A percentile compares a stretch with the other conserved stretches of the same genome.
Conservation (phyloP, 352 stramenopile species). For the Bremia lactucae region DNA sequence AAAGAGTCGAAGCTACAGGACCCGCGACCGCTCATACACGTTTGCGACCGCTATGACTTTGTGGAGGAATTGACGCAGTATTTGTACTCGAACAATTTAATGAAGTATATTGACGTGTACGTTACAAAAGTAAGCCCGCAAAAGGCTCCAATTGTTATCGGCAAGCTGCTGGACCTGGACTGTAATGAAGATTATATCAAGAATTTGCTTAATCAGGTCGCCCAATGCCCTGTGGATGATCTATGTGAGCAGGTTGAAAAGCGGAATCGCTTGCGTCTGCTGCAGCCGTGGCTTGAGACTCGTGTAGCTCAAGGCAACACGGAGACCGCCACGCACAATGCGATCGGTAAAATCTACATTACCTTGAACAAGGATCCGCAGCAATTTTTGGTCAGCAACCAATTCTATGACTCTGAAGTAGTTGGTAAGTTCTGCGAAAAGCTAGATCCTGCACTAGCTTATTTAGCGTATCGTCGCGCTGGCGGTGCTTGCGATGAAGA, state of each 20-base stretch:
- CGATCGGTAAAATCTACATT: conserved; percentile 99
- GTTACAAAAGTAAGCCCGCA: conserved; percentile 94
- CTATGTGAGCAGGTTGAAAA: conserved; percentile 98
- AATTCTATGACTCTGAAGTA: conserved; percentile 99
- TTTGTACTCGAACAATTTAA: conserved; percentile 98
- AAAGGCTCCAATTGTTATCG: conserved; percentile 97
- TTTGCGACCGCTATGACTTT: conserved; percentile 99
- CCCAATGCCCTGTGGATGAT: conserved; percentile 92
- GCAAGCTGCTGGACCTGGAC: conserved; percentile 97
- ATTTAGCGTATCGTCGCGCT: conserved; percentile 98
- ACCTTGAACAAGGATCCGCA: conserved; percentile 99
- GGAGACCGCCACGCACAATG: conserved; percentile 98
- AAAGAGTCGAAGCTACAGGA: conserved; percentile 99
- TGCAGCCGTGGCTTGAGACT: conserved; percentile 99
- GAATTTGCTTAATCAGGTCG: conserved; percentile 97
- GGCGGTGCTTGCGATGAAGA: conserved; percentile 98
- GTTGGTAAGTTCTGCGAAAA: conserved; percentile 99
- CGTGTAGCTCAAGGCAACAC: conserved; percentile 98
- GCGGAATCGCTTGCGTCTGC: conserved; percentile 96
- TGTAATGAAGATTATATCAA: conserved; percentile 99
- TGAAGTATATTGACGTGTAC: conserved; percentile 99
- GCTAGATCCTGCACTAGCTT: conserved; percentile 98
- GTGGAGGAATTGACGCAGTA: conserved; percentile 99
- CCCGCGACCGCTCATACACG: conserved; percentile 97
- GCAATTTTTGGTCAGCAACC: conserved; percentile 99